Evolutionary conservation across 352 stramenopile genomes (phyloP).

Genomic region (Peronospora farinosa): DNA sequence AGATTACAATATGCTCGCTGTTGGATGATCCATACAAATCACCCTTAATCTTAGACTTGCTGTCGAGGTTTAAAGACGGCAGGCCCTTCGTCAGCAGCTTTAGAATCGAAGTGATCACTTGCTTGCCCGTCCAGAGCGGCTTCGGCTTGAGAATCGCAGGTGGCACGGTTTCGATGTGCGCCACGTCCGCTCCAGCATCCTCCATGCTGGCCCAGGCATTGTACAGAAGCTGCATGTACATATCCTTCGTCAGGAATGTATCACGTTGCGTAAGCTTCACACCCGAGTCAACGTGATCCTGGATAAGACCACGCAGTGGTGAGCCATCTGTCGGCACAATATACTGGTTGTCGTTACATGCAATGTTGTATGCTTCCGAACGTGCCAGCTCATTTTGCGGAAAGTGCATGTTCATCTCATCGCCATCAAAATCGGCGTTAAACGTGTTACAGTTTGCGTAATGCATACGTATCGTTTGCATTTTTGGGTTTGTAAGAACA

Average conservation of each 20-base stretch:
- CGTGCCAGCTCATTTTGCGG: slow-evolving; percentile 97
- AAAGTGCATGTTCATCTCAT: slow-evolving; percentile 99
- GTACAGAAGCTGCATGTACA: slow-evolving; percentile 98
- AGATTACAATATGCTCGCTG: slow-evolving; percentile 95
- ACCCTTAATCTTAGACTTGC: slow-evolving; percentile 95
- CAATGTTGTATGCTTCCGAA: slow-evolving; percentile 97
- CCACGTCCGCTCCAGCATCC: slow-evolving; percentile 79
- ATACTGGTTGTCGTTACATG: slow-evolving; percentile 97
- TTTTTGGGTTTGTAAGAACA: slow-evolving; percentile 93
- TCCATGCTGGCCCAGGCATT: slow-evolving; percentile 93
- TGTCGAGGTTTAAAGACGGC: slow-evolving; percentile 88
- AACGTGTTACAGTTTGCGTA: slow-evolving; percentile 99
- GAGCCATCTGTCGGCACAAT: slow-evolving; percentile 96
- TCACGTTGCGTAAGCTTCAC: slow-evolving; percentile 98
- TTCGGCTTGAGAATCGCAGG: slow-evolving; percentile 97
- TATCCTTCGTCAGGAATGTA: slow-evolving; percentile 96
- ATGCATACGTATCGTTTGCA: slow-evolving; percentile 99
- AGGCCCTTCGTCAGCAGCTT: slow-evolving; percentile 89
- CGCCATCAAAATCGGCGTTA: slow-evolving; percentile 99
- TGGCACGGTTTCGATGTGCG: slow-evolving; percentile 92
- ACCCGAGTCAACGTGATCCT: slow-evolving; percentile 98
- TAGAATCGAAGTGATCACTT: slow-evolving; percentile 97
- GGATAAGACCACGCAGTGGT: slow-evolving; percentile 97
- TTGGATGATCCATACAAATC: slow-evolving; percentile 91
- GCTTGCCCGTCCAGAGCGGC: slow-evolving; percentile 98